Percentiles rank a stretch among this genome's conserved stretches.
Conservation (phyloP, 805 yeast genomes). For the Saccharomycopsis selenospora region DNA sequence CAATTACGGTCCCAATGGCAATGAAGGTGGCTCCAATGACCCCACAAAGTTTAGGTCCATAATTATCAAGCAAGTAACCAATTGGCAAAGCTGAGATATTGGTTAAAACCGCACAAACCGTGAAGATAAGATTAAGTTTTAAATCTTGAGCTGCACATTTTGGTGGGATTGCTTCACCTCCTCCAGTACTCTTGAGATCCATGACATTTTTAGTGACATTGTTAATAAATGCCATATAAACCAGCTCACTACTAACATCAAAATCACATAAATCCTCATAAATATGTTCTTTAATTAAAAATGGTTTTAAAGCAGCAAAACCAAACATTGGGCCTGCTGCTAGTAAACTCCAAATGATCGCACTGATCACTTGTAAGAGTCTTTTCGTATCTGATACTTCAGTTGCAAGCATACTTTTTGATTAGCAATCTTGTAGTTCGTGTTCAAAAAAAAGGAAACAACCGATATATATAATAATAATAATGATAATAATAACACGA, state of each 20-base stretch:
- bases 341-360: conserved; percentile 77
- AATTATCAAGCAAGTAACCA: conserved; percentile 70
- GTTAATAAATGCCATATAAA: neutral
- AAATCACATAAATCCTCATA: conserved; percentile 54
- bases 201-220: neutral
- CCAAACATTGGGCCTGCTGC: conserved; percentile 97
- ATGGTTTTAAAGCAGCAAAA: conserved; percentile 88
- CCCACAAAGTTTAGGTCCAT: conserved; percentile 79
- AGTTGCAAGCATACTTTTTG: too few species aligned
- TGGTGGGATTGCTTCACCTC: conserved; percentile 10
- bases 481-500: too few species aligned
- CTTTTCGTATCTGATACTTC: conserved; percentile 7
- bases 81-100: conserved; percentile 78
- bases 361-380: conserved; percentile 56
- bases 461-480: too few species aligned
- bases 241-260: conserved; percentile 17
- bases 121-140: conserved; percentile 73
- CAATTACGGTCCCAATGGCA: conserved; percentile 44
- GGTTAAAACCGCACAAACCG: conserved; percentile 79
- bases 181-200: neutral
- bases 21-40: conserved; percentile 60
- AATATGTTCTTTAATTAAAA: conserved; percentile 68
- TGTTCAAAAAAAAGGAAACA: too few species aligned
- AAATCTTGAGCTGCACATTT: conserved; percentile 73
- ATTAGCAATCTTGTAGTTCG: too few species aligned